Evolutionary conservation across 148 eudicot species (phyloP).

Genomic region (Euryodendron excelsum): DNA sequence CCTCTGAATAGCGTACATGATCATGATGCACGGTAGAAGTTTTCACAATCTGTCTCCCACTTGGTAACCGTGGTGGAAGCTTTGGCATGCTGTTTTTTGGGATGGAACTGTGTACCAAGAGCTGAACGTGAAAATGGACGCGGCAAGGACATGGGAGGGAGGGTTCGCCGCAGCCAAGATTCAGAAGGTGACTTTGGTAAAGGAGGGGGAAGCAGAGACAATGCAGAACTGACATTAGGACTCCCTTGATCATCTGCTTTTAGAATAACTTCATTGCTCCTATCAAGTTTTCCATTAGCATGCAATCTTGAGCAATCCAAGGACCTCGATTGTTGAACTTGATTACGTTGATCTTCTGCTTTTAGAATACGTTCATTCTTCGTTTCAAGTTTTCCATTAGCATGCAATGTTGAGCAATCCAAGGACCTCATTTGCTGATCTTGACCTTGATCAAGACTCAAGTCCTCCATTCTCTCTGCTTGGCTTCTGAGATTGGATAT

Average conservation of each 20-base stretch:
- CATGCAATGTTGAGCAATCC: background rate
- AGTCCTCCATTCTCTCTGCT: background rate
- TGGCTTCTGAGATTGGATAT: background rate
- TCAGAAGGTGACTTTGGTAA: slow-evolving; percentile 96
- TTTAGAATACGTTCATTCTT: slow-evolving; percentile 28
- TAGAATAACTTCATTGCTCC: slow-evolving; percentile 25
- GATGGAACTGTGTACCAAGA: slow-evolving; percentile 26
- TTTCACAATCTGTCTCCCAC: slow-evolving; percentile 97
- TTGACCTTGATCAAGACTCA: background rate
- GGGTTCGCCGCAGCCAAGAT: slow-evolving; percentile 85
- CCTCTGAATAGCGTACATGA: slow-evolving; percentile 85
- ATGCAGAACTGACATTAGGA: slow-evolving; percentile 11
- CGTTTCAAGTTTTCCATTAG: slow-evolving; percentile 19
- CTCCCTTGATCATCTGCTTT: slow-evolving; percentile 19
- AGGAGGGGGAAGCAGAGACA: slow-evolving; percentile 66
- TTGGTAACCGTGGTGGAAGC: slow-evolving; percentile 38
- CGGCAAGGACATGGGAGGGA: slow-evolving; percentile 59
- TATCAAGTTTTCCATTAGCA: slow-evolving; percentile 18
- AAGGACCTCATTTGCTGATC: slow-evolving; percentile 1
- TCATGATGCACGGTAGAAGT: slow-evolving; percentile 66
- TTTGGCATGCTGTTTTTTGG: slow-evolving; percentile 42
- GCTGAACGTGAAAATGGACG: slow-evolving; percentile 49
- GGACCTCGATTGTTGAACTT: slow-evolving; percentile 5
- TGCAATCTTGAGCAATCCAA: background rate
- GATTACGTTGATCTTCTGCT: slow-evolving; percentile 10